phyloP scores from a whole-genome alignment of 2,329 filamentous ascomycete genomes.

The Sporothrix phasma region DNA sequence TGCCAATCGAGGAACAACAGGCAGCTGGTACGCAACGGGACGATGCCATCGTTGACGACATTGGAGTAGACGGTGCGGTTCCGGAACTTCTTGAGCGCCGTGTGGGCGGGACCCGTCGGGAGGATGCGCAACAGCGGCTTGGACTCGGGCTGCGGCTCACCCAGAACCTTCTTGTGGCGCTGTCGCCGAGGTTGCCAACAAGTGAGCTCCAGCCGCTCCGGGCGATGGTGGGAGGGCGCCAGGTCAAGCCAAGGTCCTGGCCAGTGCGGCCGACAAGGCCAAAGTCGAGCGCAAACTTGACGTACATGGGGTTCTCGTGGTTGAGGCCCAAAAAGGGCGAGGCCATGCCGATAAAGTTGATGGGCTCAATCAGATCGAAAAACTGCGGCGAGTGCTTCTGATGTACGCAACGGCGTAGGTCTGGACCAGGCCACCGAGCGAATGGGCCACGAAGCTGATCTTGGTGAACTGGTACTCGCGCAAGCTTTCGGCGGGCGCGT shows the following conservation, averaged over 20 bases:
- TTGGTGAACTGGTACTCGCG: slow-evolving; percentile 77
- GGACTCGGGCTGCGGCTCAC: slow-evolving; percentile 60
- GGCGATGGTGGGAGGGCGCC: slow-evolving; percentile 78
- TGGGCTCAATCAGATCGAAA: slow-evolving; percentile 72
- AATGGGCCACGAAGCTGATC: slow-evolving; percentile 91
- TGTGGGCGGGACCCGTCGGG: slow-evolving; percentile 83
- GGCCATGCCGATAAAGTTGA: slow-evolving; percentile 85
- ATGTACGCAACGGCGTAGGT: slow-evolving; percentile 95
- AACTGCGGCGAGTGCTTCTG: slow-evolving; percentile 91
- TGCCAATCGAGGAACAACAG: slow-evolving; percentile 96
- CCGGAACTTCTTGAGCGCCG: slow-evolving; percentile 75
- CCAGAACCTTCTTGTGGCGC: slow-evolving; percentile 47
- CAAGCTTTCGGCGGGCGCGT: slow-evolving; percentile 23
- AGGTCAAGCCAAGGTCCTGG: slow-evolving; percentile 88
- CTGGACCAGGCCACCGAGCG: slow-evolving; percentile 79
- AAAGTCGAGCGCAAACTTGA: slow-evolving; percentile 94
- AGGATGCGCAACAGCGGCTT: slow-evolving; percentile 84
- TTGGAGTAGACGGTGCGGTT: slow-evolving; percentile 93
- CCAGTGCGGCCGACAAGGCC: slow-evolving; percentile 92
- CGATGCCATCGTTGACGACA: slow-evolving; percentile 95
- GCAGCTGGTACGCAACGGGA: slow-evolving; percentile 88
- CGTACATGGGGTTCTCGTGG: slow-evolving; percentile 95
- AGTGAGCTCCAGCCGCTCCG: slow-evolving; percentile 82
- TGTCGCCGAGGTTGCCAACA: slow-evolving; percentile 69
- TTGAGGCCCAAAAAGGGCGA: slow-evolving; percentile 84